Base-by-base conservation (phyloP, 148 eudicot species). In the Cornus suecica region DNA sequence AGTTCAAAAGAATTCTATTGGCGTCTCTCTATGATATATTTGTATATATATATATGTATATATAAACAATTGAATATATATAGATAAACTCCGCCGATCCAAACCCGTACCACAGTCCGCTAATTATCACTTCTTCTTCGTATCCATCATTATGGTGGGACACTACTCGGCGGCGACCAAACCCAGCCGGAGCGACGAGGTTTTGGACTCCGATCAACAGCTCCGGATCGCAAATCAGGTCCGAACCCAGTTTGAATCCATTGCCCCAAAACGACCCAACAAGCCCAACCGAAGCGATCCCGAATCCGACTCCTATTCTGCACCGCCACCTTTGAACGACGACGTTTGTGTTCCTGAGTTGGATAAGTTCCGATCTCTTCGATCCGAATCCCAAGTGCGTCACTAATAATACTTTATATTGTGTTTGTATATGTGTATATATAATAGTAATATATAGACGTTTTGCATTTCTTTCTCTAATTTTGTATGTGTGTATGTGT, bases 151-250 rank as follows among this genome's bases (percentile, higher is more conserved):
- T 70, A 76, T 86, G 86, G 76, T 67, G 64, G 83, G 66, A 15
- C 78, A 69, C 13, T 60, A 22, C 37, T 48, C 54, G 60, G 66
- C 83, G 70, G 84, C 75, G 76, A 79, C 32, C 58, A 89, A 91
- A 71, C 95, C 92, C 0, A 86, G 95, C 86, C 89, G 95, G 51
- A 89, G 95, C 83, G 95, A 91, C 80, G 91, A 91, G 58, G 86
- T 89, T 1, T 26, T 86, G 25, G 91, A 84, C 73, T 78, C 84
- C 0, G 69, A 83, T 23, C 75, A 89, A 54, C 92, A 87, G 76
- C 80, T 80, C 32, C 69, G 13, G 15, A 86, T 91, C 78, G 41
- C 88, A 65, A 45, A 83, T 66, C 77, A 83, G 74, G 84, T 86
- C 58, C 69, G 82, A 54, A 78, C 88, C 66, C 75, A 65, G 51